Evolutionary conservation across 768 basidiomycete species (phyloP), one percentile per base, ranked within the genome.

Genomic region (Crassisporium funariophilum): DNA sequence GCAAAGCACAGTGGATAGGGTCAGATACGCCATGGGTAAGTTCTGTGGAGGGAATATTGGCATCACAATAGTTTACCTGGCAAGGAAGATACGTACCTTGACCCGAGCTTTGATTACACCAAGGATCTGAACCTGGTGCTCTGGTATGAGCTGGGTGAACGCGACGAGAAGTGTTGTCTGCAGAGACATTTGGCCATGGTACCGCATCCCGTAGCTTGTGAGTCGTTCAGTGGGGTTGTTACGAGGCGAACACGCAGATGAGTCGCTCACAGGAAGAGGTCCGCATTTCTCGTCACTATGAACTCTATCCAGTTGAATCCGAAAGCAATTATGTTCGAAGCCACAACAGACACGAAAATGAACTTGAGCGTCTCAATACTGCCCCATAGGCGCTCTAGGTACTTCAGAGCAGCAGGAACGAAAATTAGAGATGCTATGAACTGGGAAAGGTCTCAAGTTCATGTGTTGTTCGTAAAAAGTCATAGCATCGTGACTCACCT

Each of bases 71-170:
- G 13, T 21, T 9, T 17, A 33, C 17, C 22, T 5, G 31, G 42
- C n/a, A 39, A 35, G 39, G 1, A 21, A 5, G 16, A 42, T 37
- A 59, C 70, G 24, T 33, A 90, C 95, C 83, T 98, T 99, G 57
- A 98, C 95, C 46, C 92, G 82, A 37, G 88, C 78, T 66, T 83
- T 91, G 53, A 92, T 60, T 36, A 91, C 69, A 24, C 94, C 93
- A 49, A 98, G 75, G 13, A 98, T 61, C 65, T 98, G 97, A 11
- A 99, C 85, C 68, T 98, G 95, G 60, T 99, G 95, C 67, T 99
- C 97, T 23, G 95, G 95, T 56, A 98, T 98, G 44, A 97, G 69
- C 66, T 99, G 97, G 3, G 95, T 98, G 69, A 98, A 98, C 5
- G 95, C 95, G 44, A 99, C 97, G 25, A 99, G 74, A 51, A 95